Conservation (phyloP, 208 protist species). For the Leishmania turanica region DNA sequence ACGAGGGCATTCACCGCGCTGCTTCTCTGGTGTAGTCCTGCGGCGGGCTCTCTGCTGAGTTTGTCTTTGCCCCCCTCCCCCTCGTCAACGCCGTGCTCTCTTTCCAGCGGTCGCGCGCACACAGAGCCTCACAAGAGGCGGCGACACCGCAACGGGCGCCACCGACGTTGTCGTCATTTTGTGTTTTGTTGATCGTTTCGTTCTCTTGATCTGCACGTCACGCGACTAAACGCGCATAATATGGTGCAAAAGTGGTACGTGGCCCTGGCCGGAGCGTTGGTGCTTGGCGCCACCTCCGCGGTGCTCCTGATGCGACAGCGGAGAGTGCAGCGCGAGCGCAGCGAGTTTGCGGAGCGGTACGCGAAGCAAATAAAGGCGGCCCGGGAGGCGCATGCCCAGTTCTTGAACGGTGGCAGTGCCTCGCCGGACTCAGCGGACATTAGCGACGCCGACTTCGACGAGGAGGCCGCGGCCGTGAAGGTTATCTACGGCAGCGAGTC, state of each 20-base stretch:
- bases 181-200: background rate
- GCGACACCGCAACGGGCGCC: background rate
- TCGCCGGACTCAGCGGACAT: constrained; percentile 11
- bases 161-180: background rate
- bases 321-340: constrained; percentile 22
- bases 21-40: too few species aligned
- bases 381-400: constrained; percentile 15
- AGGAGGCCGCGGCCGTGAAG: constrained; percentile 24
- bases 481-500: constrained; percentile 75
- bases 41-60: too few species aligned
- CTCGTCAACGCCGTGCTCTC: too few species aligned
- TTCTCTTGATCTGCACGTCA: background rate
- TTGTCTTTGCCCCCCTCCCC: too few species aligned
- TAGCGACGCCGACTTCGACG: constrained; percentile 2
- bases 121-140: too few species aligned
- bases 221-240: background rate
- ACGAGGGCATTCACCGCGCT: too few species aligned
- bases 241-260: constrained; percentile 4
- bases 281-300: background rate
- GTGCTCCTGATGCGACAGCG: constrained; percentile 16
- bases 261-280: constrained; percentile 1
- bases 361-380: constrained; percentile 27
- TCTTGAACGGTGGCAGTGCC: background rate
- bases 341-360: constrained; percentile 46
- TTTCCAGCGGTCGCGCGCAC: too few species aligned